Conservation (phyloP, 805 yeast genomes). For the Hanseniaspora hatyaiensis region DNA sequence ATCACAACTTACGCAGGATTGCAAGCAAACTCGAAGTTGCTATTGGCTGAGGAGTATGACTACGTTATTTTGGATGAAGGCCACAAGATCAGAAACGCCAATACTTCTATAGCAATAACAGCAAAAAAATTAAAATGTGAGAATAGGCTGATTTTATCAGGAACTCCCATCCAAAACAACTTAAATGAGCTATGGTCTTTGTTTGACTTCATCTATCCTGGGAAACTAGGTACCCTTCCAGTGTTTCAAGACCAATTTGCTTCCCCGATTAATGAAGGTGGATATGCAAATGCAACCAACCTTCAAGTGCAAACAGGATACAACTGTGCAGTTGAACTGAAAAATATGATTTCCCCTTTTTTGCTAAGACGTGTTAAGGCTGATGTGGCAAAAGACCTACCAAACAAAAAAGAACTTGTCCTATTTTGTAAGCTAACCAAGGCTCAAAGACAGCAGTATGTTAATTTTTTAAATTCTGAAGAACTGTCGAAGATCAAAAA, state of each 20-base stretch:
- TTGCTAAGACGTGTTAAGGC: constrained; percentile 73
- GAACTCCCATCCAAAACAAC: constrained; percentile 95
- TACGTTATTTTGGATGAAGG: constrained; percentile 92
- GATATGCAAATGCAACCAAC: constrained; percentile 93
- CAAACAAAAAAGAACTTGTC: constrained; percentile 88
- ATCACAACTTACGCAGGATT: constrained; percentile 89
- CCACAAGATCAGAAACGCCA: constrained; percentile 91
- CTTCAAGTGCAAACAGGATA: constrained; percentile 93
- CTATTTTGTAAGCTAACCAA: constrained; percentile 77
- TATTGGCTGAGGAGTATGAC: constrained; percentile 71
- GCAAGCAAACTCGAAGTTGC: constrained; percentile 48
- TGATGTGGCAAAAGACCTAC: constrained; percentile 91
- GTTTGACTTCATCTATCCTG: constrained; percentile 92
- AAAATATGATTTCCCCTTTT: constrained; percentile 85
- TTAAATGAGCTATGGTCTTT: constrained; percentile 85
- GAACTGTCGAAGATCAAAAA: constrained; percentile 60
- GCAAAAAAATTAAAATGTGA: constrained; percentile 77
- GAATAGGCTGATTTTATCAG: constrained; percentile 80
- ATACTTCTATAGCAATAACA: constrained; percentile 70
- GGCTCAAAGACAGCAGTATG: constrained; percentile 61
- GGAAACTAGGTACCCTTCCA: constrained; percentile 86
- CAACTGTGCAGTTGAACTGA: constrained; percentile 82
- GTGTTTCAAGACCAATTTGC: constrained; percentile 89
- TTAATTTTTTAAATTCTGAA: constrained; percentile 60
- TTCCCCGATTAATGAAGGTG: constrained; percentile 89